phyloP scores from a whole-genome alignment of 192 early-diverging fungal genomes.

The Pilobolus umbonatus region DNA sequence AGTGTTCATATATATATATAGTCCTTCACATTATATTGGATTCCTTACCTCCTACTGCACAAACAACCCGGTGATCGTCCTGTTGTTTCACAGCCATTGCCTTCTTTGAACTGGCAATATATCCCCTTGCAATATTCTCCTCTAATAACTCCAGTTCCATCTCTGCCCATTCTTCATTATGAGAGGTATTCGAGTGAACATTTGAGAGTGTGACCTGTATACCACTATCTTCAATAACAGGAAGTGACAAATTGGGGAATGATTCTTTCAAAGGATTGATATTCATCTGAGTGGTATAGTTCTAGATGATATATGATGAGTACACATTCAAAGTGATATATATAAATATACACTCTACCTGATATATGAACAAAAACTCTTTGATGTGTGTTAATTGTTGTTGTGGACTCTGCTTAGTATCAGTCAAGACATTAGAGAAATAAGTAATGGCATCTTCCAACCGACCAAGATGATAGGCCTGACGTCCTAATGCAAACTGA shows the following conservation, averaged over 20 bases:
- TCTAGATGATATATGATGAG: conserved; percentile 30
- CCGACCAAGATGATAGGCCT: conserved; percentile 70
- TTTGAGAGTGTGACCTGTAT: conserved; percentile 59
- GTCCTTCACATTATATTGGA: conserved; percentile 1
- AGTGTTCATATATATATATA: not conserved
- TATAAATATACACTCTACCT: conserved; percentile 22
- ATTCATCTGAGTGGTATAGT: conserved; percentile 43
- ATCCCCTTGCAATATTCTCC: conserved; percentile 39
- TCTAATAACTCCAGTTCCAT: conserved; percentile 67
- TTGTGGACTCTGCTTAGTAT: conserved; percentile 55
- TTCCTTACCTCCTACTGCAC: conserved; percentile 70
- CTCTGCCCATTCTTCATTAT: conserved; percentile 57
- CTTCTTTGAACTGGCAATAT: conserved; percentile 25
- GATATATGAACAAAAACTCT: conserved; percentile 75
- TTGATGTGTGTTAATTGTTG: conserved; percentile 66
- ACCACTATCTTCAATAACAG: conserved; percentile 50
- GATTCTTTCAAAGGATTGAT: conserved; percentile 43
- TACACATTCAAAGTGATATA: conserved; percentile 35
- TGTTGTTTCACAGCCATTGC: conserved; percentile 29
- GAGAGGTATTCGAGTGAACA: conserved; percentile 50
- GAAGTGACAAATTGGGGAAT: conserved; percentile 54
- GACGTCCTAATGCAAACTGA: conserved; percentile 80
- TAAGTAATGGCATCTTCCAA: conserved; percentile 70
- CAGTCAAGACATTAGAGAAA: conserved; percentile 73
- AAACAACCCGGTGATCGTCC: conserved; percentile 50